Base-by-base conservation (phyloP, 2,329 filamentous ascomycete genomes). In the Chrysoporthe austroafricana region DNA sequence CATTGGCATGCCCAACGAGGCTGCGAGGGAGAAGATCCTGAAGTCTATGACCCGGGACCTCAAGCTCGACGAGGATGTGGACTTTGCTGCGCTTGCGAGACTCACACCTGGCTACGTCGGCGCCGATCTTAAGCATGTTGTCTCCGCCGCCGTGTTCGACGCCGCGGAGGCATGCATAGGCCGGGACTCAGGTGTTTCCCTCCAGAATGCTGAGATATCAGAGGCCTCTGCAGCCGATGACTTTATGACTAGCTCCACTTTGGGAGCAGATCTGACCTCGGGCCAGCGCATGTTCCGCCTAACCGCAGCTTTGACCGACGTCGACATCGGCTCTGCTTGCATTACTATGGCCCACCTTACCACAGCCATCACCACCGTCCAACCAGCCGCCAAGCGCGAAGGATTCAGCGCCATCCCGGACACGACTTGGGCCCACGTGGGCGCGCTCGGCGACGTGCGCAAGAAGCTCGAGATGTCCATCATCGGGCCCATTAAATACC, bases 331-430 rank as follows among this genome's bases (percentile, higher is more conserved):
- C 39, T 70, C 73, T 39, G 72, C 74, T 63, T 64, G 72, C 64
- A 72, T 83, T 64, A 76, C 76, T 7, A 91, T 81, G 78, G 83
- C 77, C 80, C 81, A 97, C 71, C 96, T 98, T 77, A 82, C 90
- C 34, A 82, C 84, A 1, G 94, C 94, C 2, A 85, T 97, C 3
- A 88, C 91, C 11, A 86, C 87, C 67, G 87, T 97, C 70, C 86
- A 93, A 76, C 88, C 94, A 36, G 95, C 93, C 1, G 91, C 91
- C 6, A 94, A 95, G 77, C 90, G 94, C 62, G 95, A 99, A 80
- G 96, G 96, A 59, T 99, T 99, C 78, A 94, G 93, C 14, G 96
- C 93, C 0, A 93, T 98, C 57, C 96, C 96, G 8, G 90, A 94
- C 76, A 95, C 96, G 5, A 97, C 93, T 0, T 99, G 96, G 93